A percentile compares a stretch with the other conserved stretches of the same genome.
These are phyloP conservation scores for Moesziomyces sp. DNA, from an alignment of 1,284 basidiomycete species.

Conservation along the genomic window DNA sequence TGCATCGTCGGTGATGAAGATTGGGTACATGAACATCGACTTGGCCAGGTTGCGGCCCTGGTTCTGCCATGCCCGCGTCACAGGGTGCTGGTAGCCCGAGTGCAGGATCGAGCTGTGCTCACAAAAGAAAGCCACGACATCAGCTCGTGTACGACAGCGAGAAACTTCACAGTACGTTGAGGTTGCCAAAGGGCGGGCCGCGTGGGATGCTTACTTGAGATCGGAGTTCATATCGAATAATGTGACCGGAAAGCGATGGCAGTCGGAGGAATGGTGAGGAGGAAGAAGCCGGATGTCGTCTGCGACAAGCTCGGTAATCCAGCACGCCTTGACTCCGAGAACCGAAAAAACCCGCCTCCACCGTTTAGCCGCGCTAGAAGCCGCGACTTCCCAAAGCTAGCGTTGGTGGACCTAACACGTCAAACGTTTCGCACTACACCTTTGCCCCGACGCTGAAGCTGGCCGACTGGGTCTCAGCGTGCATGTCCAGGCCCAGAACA, in stretches of 20 bases:
- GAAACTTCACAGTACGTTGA: no score
- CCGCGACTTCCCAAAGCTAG: constrained; percentile 1
- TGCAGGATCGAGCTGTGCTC: constrained; percentile 50
- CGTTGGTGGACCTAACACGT: not conserved
- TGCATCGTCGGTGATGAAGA: constrained; percentile 65
- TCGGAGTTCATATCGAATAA: constrained; percentile 34
- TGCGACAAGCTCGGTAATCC: not conserved
- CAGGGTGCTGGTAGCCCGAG: constrained; percentile 59
- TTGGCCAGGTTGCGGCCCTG: constrained; percentile 55
- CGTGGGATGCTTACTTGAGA: constrained; percentile 26
- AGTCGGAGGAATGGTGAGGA: not conserved
- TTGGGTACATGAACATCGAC: constrained; percentile 66
- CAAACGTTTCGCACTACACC: no score
- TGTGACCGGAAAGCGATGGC: not conserved
- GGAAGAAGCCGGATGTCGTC: constrained; percentile 21
- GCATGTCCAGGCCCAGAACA: no score
- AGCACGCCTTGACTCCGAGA: constrained; percentile 1
- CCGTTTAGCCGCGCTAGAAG: constrained; percentile 8
- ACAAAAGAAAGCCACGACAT: not conserved
- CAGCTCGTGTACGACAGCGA: not conserved
- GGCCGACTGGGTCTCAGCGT: no score
- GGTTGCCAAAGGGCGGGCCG: no score
- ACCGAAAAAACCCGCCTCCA: constrained; percentile 18
- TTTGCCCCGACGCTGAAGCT: no score
- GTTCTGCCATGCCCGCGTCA: constrained; percentile 58